A percentile compares a stretch with the other conserved stretches of the same genome.
These are phyloP conservation scores for Thyridium curvatum DNA, from an alignment of 2,329 filamentous ascomycete genomes.

Conservation along the genomic window DNA sequence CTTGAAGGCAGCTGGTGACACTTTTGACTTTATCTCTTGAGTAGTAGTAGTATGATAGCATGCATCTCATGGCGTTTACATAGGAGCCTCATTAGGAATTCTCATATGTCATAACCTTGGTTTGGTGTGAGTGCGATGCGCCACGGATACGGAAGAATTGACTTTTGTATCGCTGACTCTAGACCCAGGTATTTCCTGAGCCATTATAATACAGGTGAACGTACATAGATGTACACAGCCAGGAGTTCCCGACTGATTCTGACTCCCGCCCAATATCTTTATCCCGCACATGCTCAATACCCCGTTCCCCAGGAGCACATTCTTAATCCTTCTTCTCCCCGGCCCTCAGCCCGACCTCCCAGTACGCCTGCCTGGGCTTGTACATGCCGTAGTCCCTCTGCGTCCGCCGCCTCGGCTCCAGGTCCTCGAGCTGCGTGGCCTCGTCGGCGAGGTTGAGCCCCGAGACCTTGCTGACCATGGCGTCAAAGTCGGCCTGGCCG, in stretches of 20 bases:
- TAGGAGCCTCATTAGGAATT: too few relatives aligned
- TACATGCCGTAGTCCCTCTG: constrained; percentile 1
- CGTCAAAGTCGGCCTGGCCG: constrained; percentile 63
- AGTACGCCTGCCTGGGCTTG: constrained; percentile 10
- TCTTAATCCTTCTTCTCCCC: too few relatives aligned
- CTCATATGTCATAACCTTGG: too few relatives aligned
- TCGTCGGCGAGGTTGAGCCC: constrained; percentile 21
- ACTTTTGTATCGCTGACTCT: too few relatives aligned
- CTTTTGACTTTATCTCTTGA: constrained; percentile 75
- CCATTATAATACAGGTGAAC: too few relatives aligned
- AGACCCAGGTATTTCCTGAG: too few relatives aligned
- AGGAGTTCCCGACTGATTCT: too few relatives aligned
- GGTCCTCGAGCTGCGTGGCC: constrained; percentile 11
- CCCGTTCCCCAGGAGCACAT: constrained; percentile 5
- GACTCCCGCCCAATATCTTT: constrained; percentile 1
- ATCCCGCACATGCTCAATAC: constrained; percentile 19
- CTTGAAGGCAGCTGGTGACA: constrained; percentile 78
- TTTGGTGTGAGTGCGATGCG: too few relatives aligned
- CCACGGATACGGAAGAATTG: too few relatives aligned
- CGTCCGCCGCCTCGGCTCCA: constrained; percentile 6
- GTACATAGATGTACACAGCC: too few relatives aligned
- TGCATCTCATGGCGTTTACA: too few relatives aligned
- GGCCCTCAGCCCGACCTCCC: constrained; percentile 2
- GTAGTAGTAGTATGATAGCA: neutral
- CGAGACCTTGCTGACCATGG: constrained; percentile 44